Evolutionary conservation across 1,284 basidiomycete genomes (phyloP).

Genomic region (Ustilago sp.): DNA sequence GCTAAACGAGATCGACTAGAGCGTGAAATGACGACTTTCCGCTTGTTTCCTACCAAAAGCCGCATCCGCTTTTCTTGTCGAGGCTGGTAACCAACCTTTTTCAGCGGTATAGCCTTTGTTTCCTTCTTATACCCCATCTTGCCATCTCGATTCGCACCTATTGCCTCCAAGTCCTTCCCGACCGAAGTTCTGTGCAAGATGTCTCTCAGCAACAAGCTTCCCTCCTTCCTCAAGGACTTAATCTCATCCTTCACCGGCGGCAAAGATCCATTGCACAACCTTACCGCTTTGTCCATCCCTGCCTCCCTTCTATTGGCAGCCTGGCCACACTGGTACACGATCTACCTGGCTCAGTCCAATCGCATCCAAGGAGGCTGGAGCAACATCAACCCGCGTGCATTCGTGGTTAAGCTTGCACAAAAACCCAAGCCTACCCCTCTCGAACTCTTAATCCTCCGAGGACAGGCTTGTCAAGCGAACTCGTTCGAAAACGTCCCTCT

Average conservation of each 20-base stretch:
- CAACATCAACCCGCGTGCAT: slow-evolving; percentile 60
- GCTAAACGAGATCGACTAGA: not conserved
- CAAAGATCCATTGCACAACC: slow-evolving; percentile 39
- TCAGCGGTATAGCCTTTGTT: not conserved
- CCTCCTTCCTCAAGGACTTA: slow-evolving; percentile 2
- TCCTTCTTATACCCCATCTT: not conserved
- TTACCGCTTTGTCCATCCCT: slow-evolving; percentile 35
- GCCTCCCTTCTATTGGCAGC: slow-evolving; percentile 43
- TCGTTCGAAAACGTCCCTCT: slow-evolving; percentile 48
- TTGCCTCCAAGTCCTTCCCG: not conserved
- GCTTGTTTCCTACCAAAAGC: not conserved
- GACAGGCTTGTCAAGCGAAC: slow-evolving; percentile 52
- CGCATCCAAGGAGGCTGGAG: slow-evolving; percentile 60
- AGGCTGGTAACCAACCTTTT: no score
- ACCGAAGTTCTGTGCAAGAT: not conserved
- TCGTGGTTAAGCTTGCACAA: slow-evolving; percentile 39
- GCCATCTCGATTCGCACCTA: not conserved
- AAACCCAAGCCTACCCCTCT: slow-evolving; percentile 37
- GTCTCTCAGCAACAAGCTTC: not conserved
- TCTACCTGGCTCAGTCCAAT: slow-evolving; percentile 51
- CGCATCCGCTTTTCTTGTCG: not conserved
- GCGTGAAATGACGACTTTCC: not conserved
- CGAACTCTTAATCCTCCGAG: slow-evolving; percentile 54
- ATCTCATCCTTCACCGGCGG: slow-evolving; percentile 21
- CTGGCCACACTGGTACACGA: slow-evolving; percentile 60